phyloP scores from a whole-genome alignment of 2,329 filamentous ascomycete species.

The Albifimbria verrucaria region DNA sequence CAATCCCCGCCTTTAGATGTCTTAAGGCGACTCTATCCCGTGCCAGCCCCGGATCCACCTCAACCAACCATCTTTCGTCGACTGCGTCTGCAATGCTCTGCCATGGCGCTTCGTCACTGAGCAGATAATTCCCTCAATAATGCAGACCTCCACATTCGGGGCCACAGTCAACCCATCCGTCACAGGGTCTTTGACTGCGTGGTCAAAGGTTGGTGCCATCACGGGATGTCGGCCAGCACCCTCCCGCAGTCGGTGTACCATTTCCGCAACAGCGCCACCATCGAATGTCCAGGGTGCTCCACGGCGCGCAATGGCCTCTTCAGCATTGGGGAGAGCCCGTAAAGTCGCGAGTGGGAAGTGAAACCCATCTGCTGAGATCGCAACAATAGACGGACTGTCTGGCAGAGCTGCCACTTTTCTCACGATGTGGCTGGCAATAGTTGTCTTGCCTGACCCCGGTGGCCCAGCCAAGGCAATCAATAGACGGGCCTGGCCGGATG shows the following conservation, averaged over 20 bases:
- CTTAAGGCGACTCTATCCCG: neutral
- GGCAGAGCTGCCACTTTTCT: neutral
- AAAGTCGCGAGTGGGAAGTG: neutral
- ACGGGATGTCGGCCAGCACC: neutral
- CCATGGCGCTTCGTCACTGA: neutral
- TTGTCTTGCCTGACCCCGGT: neutral
- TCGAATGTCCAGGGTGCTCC: neutral
- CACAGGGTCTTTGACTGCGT: neutral
- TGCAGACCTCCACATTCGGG: neutral
- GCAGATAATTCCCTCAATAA: neutral
- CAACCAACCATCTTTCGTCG: neutral
- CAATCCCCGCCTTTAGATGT: neutral
- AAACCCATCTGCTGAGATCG: neutral
- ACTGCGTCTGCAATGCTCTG: neutral
- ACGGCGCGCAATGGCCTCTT: neutral
- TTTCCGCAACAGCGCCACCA: neutral
- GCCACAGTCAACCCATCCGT: neutral
- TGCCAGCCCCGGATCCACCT: neutral
- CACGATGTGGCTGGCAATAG: constrained; percentile 20
- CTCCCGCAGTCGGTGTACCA: neutral
- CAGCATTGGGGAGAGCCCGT: neutral
- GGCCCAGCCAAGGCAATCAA: constrained; percentile 14
- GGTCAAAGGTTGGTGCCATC: neutral
- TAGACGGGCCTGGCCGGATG: neutral
- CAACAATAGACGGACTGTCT: neutral